Evolutionary conservation across 768 basidiomycete species (phyloP).

Genomic region (Trametes gibbosa): DNA sequence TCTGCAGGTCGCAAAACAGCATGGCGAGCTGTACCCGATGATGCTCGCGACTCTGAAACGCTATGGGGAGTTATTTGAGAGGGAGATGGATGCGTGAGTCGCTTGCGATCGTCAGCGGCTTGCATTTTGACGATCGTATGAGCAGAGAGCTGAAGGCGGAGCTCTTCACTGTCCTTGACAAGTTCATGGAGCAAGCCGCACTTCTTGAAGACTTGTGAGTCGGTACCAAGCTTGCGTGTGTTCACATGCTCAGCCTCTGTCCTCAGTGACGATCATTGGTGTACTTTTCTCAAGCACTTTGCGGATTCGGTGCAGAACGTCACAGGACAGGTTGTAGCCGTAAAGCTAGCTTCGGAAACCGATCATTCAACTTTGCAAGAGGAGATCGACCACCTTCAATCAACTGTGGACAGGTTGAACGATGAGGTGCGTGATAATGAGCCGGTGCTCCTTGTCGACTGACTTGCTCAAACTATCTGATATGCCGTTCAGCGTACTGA

Average conservation of each 20-base stretch:
- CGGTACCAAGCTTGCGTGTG: neutral
- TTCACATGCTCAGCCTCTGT: neutral
- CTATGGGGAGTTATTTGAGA: slow-evolving; percentile 54
- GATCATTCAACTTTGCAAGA: slow-evolving; percentile 49
- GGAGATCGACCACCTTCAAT: slow-evolving; percentile 59
- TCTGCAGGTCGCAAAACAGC: slow-evolving; percentile 55
- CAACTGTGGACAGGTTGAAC: slow-evolving; percentile 59
- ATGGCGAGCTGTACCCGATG: slow-evolving; percentile 59
- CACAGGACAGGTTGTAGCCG: slow-evolving; percentile 61
- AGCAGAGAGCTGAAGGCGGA: slow-evolving; percentile 61
- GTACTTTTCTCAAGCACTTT: slow-evolving; percentile 57
- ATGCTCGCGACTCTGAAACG: slow-evolving; percentile 60
- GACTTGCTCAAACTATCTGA: neutral
- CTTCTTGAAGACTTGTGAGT: slow-evolving; percentile 60
- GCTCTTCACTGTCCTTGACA: slow-evolving; percentile 55
- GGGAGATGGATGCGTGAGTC: slow-evolving; percentile 60
- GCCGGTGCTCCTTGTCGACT: neutral
- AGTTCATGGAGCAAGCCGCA: slow-evolving; percentile 61
- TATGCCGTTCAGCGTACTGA: slow-evolving; percentile 40
- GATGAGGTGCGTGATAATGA: slow-evolving; percentile 52
- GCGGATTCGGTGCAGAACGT: slow-evolving; percentile 60
- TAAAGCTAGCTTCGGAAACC: slow-evolving; percentile 41
- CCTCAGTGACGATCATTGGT: slow-evolving; percentile 64
- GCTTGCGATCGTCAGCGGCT: neutral
- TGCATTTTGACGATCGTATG: neutral